Base-by-base conservation (phyloP, 768 basidiomycete genomes). In the Lyophyllum decastes region DNA sequence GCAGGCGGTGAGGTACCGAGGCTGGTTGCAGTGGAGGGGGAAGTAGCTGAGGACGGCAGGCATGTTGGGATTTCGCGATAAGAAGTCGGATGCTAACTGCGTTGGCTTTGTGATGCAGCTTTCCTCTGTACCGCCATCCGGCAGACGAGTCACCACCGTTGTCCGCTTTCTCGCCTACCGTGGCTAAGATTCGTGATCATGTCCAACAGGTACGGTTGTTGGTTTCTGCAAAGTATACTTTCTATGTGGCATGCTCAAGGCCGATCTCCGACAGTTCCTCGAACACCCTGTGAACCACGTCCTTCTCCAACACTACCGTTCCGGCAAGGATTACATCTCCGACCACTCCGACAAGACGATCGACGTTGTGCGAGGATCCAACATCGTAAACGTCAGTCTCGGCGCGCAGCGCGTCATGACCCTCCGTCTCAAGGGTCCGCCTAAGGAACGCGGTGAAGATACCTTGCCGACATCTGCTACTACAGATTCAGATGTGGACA, bases 331-430 rank as follows among this genome's bases (percentile, higher is more conserved):
- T 70, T 89, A 87, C 71, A 93, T 93, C 60, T 92, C 90, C 0
- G 90, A 92, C 63, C 91, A 94, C 69, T 89, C 89, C 0, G 91
- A 94, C 71, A 94, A 94, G 73, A 94, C 91, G 5, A 82, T 93
- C 62, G 92, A 94, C 68, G 82, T 94, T 61, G 83, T 87, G 4
- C 82, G 79, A 14, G 87, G 84, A 30, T 89, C 90, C 7, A 84
- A 77, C 53, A 88, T 93, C 61, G 89, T 90, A 58, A 94, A 94
- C 58, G 87, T 93, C 60, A 90, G 88, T 64, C 76, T 93, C 14
- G 91, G 91, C 6, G 90, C 91, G 1, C 84, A 88, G 68, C 83
- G 91, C 33, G 74, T 80, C 17, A 92, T 93, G 90, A 87, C 83
- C 0, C 78, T 93, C n/a, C 81, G 85, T 24, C 68, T 79, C 48